Percentiles rank a stretch among this genome's conserved stretches.
phyloP scores from a whole-genome alignment of 2,329 filamentous ascomycete species.

The Macrophomina pseudophaseolina region DNA sequence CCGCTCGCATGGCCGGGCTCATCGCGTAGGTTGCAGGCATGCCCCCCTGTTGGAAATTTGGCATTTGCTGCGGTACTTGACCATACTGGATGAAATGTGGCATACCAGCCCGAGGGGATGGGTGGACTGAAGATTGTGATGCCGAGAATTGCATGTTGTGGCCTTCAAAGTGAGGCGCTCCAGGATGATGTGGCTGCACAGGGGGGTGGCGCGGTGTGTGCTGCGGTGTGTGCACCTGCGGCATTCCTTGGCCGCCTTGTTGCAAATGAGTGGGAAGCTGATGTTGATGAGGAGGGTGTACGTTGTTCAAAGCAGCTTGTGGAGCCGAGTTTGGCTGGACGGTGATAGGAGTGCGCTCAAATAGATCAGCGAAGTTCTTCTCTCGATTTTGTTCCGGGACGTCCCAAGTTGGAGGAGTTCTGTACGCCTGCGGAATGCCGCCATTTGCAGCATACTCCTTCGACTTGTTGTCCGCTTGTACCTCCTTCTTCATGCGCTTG shows the following conservation, averaged over 20 bases:
- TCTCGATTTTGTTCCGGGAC: slow-evolving; percentile 72
- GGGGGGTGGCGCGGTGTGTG: slow-evolving; percentile 81
- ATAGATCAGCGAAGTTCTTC: slow-evolving; percentile 79
- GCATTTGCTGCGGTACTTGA: slow-evolving; percentile 64
- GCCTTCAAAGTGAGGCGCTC: slow-evolving; percentile 74
- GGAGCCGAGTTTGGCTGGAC: slow-evolving; percentile 65
- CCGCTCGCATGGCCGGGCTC: slow-evolving; percentile 71
- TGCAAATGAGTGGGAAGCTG: slow-evolving; percentile 84
- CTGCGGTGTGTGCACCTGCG: slow-evolving; percentile 72
- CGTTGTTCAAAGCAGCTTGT: slow-evolving; percentile 64
- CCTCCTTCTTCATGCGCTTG: slow-evolving; percentile 73
- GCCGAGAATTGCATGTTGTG: slow-evolving; percentile 87
- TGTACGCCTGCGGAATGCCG: slow-evolving; percentile 82
- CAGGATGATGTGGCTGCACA: slow-evolving; percentile 72
- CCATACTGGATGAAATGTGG: slow-evolving; percentile 73
- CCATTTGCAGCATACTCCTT: slow-evolving; percentile 76
- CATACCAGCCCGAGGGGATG: slow-evolving; percentile 74
- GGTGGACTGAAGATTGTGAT: slow-evolving; percentile 78
- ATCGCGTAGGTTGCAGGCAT: slow-evolving; percentile 71
- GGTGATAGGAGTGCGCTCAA: slow-evolving; percentile 69
- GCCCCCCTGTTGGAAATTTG: slow-evolving; percentile 55
- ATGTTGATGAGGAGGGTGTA: slow-evolving; percentile 79
- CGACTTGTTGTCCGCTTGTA: slow-evolving; percentile 53
- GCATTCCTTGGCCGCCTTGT: slow-evolving; percentile 70
- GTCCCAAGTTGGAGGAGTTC: slow-evolving; percentile 85